Conservation (phyloP, 768 basidiomycete species). For the Boletus reticulatus region DNA sequence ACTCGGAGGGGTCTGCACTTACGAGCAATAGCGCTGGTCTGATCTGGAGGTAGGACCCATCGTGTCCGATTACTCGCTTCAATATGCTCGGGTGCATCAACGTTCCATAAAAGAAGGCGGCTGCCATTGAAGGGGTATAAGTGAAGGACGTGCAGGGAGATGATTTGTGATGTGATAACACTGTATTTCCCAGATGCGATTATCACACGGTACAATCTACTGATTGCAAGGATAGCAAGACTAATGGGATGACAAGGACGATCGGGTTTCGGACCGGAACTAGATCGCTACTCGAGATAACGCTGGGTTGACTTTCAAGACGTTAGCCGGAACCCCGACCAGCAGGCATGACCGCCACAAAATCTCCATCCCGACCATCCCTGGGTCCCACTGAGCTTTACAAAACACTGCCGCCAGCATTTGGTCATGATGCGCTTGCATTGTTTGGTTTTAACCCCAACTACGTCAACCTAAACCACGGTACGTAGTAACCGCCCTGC, state of each 20-base stretch:
- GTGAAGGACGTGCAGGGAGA: neutral
- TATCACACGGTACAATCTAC: too few relatives aligned
- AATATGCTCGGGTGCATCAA: constrained; percentile 86
- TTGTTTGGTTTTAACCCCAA: constrained; percentile 56
- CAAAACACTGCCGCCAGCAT: constrained; percentile 37
- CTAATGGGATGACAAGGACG: too few relatives aligned
- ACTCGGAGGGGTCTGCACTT: constrained; percentile 20
- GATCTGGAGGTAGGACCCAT: constrained; percentile 60
- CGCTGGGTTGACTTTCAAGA: too few relatives aligned
- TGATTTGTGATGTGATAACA: too few relatives aligned
- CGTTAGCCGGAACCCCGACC: neutral
- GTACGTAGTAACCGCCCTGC: constrained; percentile 35
- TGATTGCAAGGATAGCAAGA: too few relatives aligned
- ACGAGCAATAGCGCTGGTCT: constrained; percentile 77
- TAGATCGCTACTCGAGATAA: too few relatives aligned
- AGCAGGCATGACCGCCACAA: constrained; percentile 4
- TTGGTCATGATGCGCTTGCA: constrained; percentile 55
- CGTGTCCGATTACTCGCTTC: constrained; percentile 67
- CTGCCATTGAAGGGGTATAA: constrained; percentile 24
- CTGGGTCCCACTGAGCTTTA: constrained; percentile 14
- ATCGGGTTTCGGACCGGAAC: too few relatives aligned
- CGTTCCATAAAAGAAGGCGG: constrained; percentile 88
- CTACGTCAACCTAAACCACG: constrained; percentile 66
- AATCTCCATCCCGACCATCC: neutral
- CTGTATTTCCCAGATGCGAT: too few relatives aligned